A percentile compares a stretch with the other conserved stretches of the same genome.
Conservation (phyloP, 1,284 basidiomycete species). For the Fistulina hepatica region DNA sequence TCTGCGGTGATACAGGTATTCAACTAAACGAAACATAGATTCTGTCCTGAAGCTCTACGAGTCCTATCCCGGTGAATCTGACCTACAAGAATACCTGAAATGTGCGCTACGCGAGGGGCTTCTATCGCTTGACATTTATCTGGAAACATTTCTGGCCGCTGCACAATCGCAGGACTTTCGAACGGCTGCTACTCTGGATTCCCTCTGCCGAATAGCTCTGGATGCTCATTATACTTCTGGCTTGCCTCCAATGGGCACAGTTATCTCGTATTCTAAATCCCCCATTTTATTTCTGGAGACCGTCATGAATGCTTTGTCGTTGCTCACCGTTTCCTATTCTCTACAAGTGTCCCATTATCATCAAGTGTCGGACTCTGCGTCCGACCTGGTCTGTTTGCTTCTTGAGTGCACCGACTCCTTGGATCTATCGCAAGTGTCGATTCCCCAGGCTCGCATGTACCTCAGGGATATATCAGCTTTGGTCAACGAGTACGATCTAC, state of each 20-base stretch:
- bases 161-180: slow-evolving; percentile 44
- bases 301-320: slow-evolving; percentile 46
- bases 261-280: slow-evolving; percentile 39
- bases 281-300: slow-evolving; percentile 38
- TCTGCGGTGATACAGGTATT: not conserved
- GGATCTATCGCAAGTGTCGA: slow-evolving; percentile 27
- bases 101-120: slow-evolving; percentile 43
- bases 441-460: slow-evolving; percentile 43
- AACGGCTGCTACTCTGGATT: slow-evolving; percentile 51
- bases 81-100: slow-evolving; percentile 51
- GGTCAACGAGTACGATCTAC: slow-evolving; percentile 34
- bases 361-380: slow-evolving; percentile 45
- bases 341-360: slow-evolving; percentile 53
- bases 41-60: slow-evolving; percentile 55
- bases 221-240: slow-evolving; percentile 51
- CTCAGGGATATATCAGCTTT: slow-evolving; percentile 45
- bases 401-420: slow-evolving; percentile 39
- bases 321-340: slow-evolving; percentile 45
- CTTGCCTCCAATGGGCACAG: slow-evolving; percentile 38
- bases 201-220: slow-evolving; percentile 52
- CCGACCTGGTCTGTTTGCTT: slow-evolving; percentile 49
- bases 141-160: slow-evolving; percentile 41
- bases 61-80: slow-evolving; percentile 52
- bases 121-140: slow-evolving; percentile 46
- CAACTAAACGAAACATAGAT: slow-evolving; percentile 30